Percentiles rank a stretch among this genome's conserved stretches.
Evolutionary conservation across 1,284 basidiomycete genomes (phyloP).

Genomic region (Rhodotorula sp.): DNA sequence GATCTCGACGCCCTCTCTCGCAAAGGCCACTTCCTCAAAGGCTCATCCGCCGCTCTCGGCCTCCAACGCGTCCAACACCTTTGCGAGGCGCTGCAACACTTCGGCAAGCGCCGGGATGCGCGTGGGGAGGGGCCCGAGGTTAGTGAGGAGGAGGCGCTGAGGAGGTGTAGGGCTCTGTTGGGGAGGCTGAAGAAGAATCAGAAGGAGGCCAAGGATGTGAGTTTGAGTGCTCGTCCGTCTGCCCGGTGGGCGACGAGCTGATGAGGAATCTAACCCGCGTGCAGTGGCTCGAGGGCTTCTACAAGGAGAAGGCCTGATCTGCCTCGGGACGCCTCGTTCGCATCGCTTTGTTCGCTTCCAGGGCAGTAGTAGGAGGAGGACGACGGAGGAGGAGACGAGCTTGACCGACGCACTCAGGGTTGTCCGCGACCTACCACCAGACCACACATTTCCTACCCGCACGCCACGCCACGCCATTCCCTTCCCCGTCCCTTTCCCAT

Average conservation of each 20-base stretch:
- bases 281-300: slow-evolving; percentile 12
- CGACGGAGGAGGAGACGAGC: too few species aligned
- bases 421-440: too few species aligned
- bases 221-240: not conserved
- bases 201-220: slow-evolving; percentile 55
- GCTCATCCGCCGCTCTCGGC: slow-evolving; percentile 51
- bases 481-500: too few species aligned
- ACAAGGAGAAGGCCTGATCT: not conserved
- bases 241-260: not conserved
- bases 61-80: slow-evolving; percentile 51
- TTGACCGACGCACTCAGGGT: too few species aligned
- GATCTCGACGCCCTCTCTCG: slow-evolving; percentile 50
- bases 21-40: slow-evolving; percentile 52
- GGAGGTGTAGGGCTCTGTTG: slow-evolving; percentile 60
- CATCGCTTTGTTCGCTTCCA: too few species aligned
- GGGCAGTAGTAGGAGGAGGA: too few species aligned
- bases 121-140: slow-evolving; percentile 53
- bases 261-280: not conserved
- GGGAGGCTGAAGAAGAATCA: slow-evolving; percentile 61
- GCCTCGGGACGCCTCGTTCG: not conserved
- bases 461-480: too few species aligned
- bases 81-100: slow-evolving; percentile 52
- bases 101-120: slow-evolving; percentile 50
- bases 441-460: too few species aligned
- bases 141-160: slow-evolving; percentile 61